Conservation (phyloP, 768 basidiomycete species). For the Mrakia gelida region DNA sequence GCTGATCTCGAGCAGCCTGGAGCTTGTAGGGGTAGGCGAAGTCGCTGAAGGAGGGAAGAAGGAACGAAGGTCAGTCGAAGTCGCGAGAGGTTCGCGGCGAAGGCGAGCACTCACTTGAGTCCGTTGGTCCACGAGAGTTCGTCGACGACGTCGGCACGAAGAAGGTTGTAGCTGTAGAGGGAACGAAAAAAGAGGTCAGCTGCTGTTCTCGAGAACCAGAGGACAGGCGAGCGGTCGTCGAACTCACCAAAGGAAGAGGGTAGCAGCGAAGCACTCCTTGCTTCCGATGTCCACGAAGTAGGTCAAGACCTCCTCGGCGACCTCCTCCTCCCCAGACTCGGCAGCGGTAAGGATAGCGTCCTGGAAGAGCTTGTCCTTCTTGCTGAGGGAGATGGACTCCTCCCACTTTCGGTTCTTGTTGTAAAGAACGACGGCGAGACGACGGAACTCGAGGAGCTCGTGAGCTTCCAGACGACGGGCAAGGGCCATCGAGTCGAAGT, state of each 20-base stretch:
- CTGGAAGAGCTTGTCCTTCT: conserved; percentile 95
- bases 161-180: conserved; percentile 66
- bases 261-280: conserved; percentile 88
- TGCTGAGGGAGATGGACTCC: conserved; percentile 88
- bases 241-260: conserved; percentile 24
- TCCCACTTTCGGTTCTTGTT: conserved; percentile 98
- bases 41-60: conserved; percentile 49
- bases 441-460: conserved; percentile 87
- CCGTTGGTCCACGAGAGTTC: conserved; percentile 96
- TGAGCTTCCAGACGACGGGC: conserved; percentile 83
- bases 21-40: conserved; percentile 97
- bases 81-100: not conserved
- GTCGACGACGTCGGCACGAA: conserved; percentile 85
- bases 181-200: no score
- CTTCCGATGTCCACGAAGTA: conserved; percentile 99
- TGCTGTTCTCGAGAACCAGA: no score
- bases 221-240: no score
- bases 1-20: conserved; percentile 65
- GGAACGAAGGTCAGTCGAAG: not conserved
- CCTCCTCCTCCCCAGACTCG: conserved; percentile 72
- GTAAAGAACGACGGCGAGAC: conserved; percentile 91
- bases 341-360: conserved; percentile 93
- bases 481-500: conserved; percentile 86
- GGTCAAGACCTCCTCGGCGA: conserved; percentile 87
- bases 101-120: conserved; percentile 51